A percentile compares a stretch with the other conserved stretches of the same genome.
Conservation (phyloP, 345 rosid species). For the Syzygium aromaticum region DNA sequence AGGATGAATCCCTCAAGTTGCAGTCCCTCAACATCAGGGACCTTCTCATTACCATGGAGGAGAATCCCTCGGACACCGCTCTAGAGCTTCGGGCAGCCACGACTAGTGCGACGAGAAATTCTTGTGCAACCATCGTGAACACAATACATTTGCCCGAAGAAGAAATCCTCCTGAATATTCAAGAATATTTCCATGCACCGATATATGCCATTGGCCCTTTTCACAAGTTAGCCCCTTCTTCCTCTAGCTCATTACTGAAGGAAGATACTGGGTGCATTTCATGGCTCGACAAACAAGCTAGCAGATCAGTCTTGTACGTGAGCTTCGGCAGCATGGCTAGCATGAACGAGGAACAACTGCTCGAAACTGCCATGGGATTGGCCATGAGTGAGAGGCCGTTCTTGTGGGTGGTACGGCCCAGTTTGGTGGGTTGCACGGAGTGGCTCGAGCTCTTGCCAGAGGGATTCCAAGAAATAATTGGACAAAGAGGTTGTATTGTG, state of each 20-base stretch:
- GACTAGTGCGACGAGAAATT: background rate
- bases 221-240: constrained; percentile 10
- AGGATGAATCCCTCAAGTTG: background rate
- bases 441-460: constrained; percentile 1
- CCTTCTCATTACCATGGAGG: background rate
- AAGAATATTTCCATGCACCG: background rate
- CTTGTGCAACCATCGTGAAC: constrained; percentile 12
- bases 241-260: background rate
- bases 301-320: constrained; percentile 12
- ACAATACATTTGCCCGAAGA: constrained; percentile 15
- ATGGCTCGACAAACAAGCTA: constrained; percentile 17
- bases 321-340: constrained; percentile 19
- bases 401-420: constrained; percentile 22
- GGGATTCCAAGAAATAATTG: constrained; percentile 2
- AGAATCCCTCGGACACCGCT: background rate
- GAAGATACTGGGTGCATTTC: constrained; percentile 12
- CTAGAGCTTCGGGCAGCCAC: background rate
- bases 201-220: constrained; percentile 11
- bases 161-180: background rate
- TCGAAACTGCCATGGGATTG: constrained; percentile 17
- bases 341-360: constrained; percentile 10
- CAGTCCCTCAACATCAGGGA: constrained; percentile 9
- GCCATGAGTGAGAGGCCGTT: constrained; percentile 17
- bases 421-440: background rate
- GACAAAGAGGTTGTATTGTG: constrained; percentile 15